Conservation (phyloP, 192 early-diverging fungal genomes). For the Phycomyces blakesleeanus region DNA sequence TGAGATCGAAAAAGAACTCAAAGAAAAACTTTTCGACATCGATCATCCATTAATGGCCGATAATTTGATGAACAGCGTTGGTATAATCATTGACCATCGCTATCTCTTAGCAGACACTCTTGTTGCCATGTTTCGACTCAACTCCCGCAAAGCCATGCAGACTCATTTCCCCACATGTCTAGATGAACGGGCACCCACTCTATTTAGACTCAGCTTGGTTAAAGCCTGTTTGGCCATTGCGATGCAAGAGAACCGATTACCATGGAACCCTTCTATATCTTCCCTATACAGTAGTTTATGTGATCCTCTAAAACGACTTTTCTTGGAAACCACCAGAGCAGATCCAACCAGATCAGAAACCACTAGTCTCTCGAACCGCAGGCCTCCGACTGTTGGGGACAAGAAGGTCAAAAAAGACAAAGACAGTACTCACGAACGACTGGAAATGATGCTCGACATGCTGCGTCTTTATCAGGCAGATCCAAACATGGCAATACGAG, state of each 20-base stretch:
- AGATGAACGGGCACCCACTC: slow-evolving; percentile 61
- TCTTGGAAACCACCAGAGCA: slow-evolving; percentile 49
- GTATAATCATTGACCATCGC: slow-evolving; percentile 72
- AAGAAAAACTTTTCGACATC: slow-evolving; percentile 67
- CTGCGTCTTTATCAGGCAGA: slow-evolving; percentile 72
- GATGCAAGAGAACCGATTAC: slow-evolving; percentile 57
- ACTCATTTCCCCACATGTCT: slow-evolving; percentile 68
- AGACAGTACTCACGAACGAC: slow-evolving; percentile 59
- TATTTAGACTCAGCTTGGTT: slow-evolving; percentile 79
- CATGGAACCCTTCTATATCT: slow-evolving; percentile 67
- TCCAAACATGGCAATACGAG: slow-evolving; percentile 73
- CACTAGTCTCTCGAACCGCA: slow-evolving; percentile 22
- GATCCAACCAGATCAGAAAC: slow-evolving; percentile 29
- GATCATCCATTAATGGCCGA: slow-evolving; percentile 41
- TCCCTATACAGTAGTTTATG: slow-evolving; percentile 57
- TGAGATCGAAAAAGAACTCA: slow-evolving; percentile 74
- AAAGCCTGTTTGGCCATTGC: slow-evolving; percentile 71
- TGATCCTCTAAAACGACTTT: slow-evolving; percentile 57
- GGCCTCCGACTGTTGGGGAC: slow-evolving; percentile 23
- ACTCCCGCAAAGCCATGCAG: slow-evolving; percentile 69
- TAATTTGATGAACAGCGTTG: slow-evolving; percentile 23
- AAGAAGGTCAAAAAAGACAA: slow-evolving; percentile 45
- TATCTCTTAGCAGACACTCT: slow-evolving; percentile 68
- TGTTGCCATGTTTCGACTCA: slow-evolving; percentile 72
- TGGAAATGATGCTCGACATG: slow-evolving; percentile 76